Percentiles rank a stretch among this genome's conserved stretches.
Evolutionary conservation across 805 yeast genomes (phyloP).

Genomic region (Starmerella riodocensis): DNA sequence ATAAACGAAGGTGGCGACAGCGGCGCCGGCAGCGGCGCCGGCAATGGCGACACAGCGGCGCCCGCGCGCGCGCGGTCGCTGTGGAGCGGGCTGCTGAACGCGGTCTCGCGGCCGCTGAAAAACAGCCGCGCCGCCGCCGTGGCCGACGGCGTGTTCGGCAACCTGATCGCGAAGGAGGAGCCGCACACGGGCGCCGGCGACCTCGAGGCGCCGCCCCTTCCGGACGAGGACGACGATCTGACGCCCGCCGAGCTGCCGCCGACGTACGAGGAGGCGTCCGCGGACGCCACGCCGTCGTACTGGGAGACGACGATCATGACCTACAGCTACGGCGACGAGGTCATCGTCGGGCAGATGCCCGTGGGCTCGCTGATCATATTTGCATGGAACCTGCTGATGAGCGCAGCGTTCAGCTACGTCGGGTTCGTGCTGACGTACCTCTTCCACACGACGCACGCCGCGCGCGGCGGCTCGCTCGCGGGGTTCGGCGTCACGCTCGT

Average conservation of each 20-base stretch:
- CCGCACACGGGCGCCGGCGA: conserved; percentile 19
- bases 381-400: conserved; percentile 77
- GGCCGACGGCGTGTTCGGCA: conserved; percentile 85
- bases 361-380: conserved; percentile 85
- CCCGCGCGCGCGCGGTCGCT: background rate
- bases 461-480: conserved; percentile 85
- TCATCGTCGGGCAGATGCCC: conserved; percentile 88
- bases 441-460: conserved; percentile 92
- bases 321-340: conserved; percentile 68
- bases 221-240: conserved; percentile 19
- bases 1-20: too few species aligned
- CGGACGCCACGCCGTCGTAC: conserved; percentile 89
- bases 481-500: conserved; percentile 81
- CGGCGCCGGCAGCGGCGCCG: background rate
- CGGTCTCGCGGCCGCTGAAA: conserved; percentile 1
- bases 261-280: conserved; percentile 86
- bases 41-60: background rate
- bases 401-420: conserved; percentile 83
- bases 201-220: conserved; percentile 17
- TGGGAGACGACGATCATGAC: conserved; percentile 84
- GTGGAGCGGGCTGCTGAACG: conserved; percentile 11
- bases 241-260: conserved; percentile 53
- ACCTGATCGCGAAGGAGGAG: conserved; percentile 82
- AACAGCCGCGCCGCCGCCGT: background rate
- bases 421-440: conserved; percentile 86